Evolutionary conservation across 2,329 filamentous ascomycete genomes (phyloP), one percentile per base, ranked within the genome.

Genomic region (Fonsecaea pedrosoi): DNA sequence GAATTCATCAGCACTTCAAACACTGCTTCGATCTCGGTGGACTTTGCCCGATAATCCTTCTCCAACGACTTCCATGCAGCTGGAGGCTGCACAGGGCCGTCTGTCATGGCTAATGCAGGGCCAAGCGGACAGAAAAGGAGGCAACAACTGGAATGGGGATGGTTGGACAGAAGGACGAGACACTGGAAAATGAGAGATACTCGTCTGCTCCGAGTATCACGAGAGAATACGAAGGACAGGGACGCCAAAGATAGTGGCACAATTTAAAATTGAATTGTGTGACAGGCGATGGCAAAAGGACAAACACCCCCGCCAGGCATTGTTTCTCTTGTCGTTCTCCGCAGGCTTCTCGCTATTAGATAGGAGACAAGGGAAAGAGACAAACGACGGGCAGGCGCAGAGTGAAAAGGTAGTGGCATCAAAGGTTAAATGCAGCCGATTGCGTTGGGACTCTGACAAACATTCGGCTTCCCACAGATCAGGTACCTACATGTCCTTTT

Each of bases 11-110:
- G 13, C 53, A 69, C 67, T 50, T 69, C 63, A 55, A 69, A 62
- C 4, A 69, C 54, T 18, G 48, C 50, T 15, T 65, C 56, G 15
- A 55, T 53, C 25, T 69, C 67, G 7, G 50, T 40, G 25, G 35
- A 30, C 37, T 66, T 64, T 35, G 25, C 45, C 55, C 61, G 66
- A 64, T 64, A 69, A 7, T 63, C 67, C 54, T 50, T 66, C 35
- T 54, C 64, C 25, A 69, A 35, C 12, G 64, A 40, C 56, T 66
- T 66, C 6, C 55, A 13, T 9, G 58, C 60, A 10, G 48, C 55
- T 0, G 57, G 54, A 8, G 45, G 50, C 30, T 61, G 55, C 21
- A 34, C 37, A 35, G 56, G 30, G 30, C 6, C 18, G 34, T 64
- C 67, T 45, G 40, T 60, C 67, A 69, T 69, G 9, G 42, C 37